These are phyloP conservation scores for Mycena pura DNA, from an alignment of 768 basidiomycete genomes.

Conservation along the genomic window DNA sequence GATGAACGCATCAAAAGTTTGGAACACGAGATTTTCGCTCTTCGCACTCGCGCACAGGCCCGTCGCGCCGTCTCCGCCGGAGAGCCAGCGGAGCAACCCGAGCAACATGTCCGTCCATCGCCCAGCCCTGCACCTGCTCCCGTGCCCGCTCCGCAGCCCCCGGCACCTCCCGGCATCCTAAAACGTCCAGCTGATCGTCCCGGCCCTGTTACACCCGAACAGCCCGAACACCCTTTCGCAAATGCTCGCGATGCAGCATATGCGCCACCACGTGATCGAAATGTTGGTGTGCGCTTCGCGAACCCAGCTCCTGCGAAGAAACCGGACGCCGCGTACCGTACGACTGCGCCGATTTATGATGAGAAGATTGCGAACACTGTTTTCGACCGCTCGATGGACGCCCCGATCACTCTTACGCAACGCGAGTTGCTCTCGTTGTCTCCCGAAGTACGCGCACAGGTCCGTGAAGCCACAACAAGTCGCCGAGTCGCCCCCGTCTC, in stretches of 20 bases:
- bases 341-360: constrained; percentile 25
- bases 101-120: too few relatives aligned
- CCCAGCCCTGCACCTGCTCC: too few relatives aligned
- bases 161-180: too few relatives aligned
- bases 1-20: too few relatives aligned
- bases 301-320: constrained; percentile 6
- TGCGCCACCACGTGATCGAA: constrained; percentile 13
- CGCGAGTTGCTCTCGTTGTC: constrained; percentile 29
- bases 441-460: constrained; percentile 26
- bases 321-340: constrained; percentile 23
- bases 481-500: not conserved
- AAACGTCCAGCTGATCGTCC: too few relatives aligned
- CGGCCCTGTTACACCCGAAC: not conserved
- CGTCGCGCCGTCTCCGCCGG: too few relatives aligned
- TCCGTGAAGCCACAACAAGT: constrained; percentile 25
- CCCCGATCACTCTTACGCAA: constrained; percentile 24
- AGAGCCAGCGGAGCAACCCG: too few relatives aligned
- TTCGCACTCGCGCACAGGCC: too few relatives aligned
- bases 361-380: constrained; percentile 16
- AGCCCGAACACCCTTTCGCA: constrained; percentile 2
- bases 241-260: constrained; percentile 18
- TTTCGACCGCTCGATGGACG: constrained; percentile 22
- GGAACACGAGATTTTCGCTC: too few relatives aligned
- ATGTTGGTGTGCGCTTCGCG: constrained; percentile 18
- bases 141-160: too few relatives aligned